phyloP scores from a whole-genome alignment of 768 basidiomycete species.

The Leccinellum luteum region DNA sequence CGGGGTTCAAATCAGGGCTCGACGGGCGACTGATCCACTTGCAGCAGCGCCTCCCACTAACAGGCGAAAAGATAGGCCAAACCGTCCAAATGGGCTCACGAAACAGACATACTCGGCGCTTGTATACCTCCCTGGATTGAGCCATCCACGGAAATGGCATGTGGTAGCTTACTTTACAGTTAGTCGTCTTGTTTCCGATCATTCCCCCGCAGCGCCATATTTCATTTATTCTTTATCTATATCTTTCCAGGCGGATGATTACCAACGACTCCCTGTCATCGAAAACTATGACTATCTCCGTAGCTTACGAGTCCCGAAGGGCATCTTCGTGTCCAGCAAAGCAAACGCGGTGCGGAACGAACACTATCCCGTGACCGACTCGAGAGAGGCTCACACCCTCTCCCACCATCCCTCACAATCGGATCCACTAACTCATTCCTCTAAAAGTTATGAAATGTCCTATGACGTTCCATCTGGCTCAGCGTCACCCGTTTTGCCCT shows the following conservation, averaged over 20 bases:
- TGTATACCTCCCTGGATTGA: slow-evolving; percentile 59
- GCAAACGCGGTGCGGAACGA: slow-evolving; percentile 34
- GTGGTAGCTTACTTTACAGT: slow-evolving; percentile 82
- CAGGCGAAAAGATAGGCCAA: slow-evolving; percentile 72
- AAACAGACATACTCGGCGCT: slow-evolving; percentile 84
- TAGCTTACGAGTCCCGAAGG: slow-evolving; percentile 61
- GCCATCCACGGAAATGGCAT: slow-evolving; percentile 73
- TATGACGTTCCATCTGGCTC: slow-evolving; percentile 14
- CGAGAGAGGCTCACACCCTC: slow-evolving; percentile 14
- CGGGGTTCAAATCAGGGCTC: slow-evolving; percentile 42
- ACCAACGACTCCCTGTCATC: slow-evolving; percentile 64
- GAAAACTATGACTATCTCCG: slow-evolving; percentile 75
- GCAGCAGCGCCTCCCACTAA: slow-evolving; percentile 56
- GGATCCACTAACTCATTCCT: slow-evolving; percentile 3
- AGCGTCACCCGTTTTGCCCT: slow-evolving; percentile 14
- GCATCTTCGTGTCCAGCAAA: slow-evolving; percentile 74
- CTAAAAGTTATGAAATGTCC: slow-evolving; percentile 4
- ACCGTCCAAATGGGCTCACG: slow-evolving; percentile 77
- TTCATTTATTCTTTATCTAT: slow-evolving; percentile 8
- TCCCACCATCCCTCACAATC: slow-evolving; percentile 10
- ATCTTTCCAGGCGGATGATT: slow-evolving; percentile 57
- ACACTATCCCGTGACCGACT: slow-evolving; percentile 16
- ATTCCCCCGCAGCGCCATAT: not conserved
- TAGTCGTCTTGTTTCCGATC: slow-evolving; percentile 21
- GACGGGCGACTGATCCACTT: slow-evolving; percentile 58